These are phyloP conservation scores for Shiraia bambusicola DNA, from an alignment of 2,329 filamentous ascomycete species.

Conservation along the genomic window DNA sequence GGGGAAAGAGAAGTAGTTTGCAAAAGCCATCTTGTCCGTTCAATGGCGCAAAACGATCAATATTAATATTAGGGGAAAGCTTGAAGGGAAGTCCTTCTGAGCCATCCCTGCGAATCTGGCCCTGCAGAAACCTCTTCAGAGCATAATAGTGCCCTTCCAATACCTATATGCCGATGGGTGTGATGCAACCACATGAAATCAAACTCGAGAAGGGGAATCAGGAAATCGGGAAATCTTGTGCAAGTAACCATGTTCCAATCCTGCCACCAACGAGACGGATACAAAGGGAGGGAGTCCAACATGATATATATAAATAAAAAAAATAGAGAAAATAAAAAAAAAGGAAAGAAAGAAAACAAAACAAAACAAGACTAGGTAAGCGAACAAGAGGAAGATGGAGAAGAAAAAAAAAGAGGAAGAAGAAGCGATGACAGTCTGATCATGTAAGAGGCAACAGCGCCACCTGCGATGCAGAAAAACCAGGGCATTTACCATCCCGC, in stretches of 20 bases:
- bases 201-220: conserved; percentile 15
- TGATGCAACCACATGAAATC: conserved; percentile 8
- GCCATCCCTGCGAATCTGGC: conserved; percentile 12
- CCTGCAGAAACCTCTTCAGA: conserved; percentile 6
- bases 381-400: neutral
- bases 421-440: conserved; percentile 13
- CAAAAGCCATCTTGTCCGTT: no score
- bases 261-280: conserved; percentile 24
- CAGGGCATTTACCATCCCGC: conserved; percentile 17
- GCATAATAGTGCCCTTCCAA: conserved; percentile 15
- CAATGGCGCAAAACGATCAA: conserved; percentile 11
- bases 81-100: conserved; percentile 13
- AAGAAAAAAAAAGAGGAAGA: conserved; percentile 3
- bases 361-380: no score
- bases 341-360: no score
- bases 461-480: conserved; percentile 26
- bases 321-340: no score
- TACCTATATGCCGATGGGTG: conserved; percentile 20
- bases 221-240: conserved; percentile 34
- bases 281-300: conserved; percentile 12
- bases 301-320: no score
- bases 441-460: conserved; percentile 15
- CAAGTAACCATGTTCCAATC: conserved; percentile 16
- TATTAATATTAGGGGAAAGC: conserved; percentile 33
- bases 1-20: neutral